Base-by-base conservation (phyloP, 441 rosid genomes). In the Populus hybrid region DNA sequence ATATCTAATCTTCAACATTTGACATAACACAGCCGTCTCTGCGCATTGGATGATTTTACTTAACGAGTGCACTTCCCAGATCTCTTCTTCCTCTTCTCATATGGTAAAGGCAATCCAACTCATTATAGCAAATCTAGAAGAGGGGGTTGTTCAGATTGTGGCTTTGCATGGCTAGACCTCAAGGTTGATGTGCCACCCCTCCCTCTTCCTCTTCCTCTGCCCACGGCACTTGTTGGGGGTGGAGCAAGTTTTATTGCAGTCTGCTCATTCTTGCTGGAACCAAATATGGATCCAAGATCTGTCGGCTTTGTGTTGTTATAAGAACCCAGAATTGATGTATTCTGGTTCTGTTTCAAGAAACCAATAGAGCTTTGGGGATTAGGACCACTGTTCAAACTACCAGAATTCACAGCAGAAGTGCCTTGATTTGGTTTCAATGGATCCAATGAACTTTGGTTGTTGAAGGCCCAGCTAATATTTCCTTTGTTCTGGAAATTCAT, bases 151-250 rank as follows among this genome's bases (percentile, higher is more conserved):
- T 78, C 87, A 3, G 91, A 78, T 34, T 85, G 82, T 6, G 81
- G 75, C 80, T 88, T 94, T 21, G 85, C 71, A 16, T 87, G 83
- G 77, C 59, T 85, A 59, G 91, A 40, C 69, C 87, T 87, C 70
- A 93, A 79, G 59, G 81, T 72, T 53, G 89, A 77, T 74, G 75
- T 69, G 7, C 72, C 74, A 4, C 90, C 91, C 61, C 90, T 88
- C 72, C 94, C 97, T 76, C 94, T 85, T 42, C 97, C 98, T 34
- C 97, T 86, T 67, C 97, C 95, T 83, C 94, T 87, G 36, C 93
- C 97, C 71, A 89, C 92, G 21, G 90, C 89, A 75, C 83, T 83
- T 50, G 83, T 85, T 32, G 97, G 97, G 1, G 97, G 98, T 0
- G 97, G 97, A 61, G 98, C 94, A 65, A 92, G 94, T 84, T 83